These are phyloP conservation scores for Fusarium kyushuense DNA, from an alignment of 2,329 filamentous ascomycete species.

Conservation along the genomic window DNA sequence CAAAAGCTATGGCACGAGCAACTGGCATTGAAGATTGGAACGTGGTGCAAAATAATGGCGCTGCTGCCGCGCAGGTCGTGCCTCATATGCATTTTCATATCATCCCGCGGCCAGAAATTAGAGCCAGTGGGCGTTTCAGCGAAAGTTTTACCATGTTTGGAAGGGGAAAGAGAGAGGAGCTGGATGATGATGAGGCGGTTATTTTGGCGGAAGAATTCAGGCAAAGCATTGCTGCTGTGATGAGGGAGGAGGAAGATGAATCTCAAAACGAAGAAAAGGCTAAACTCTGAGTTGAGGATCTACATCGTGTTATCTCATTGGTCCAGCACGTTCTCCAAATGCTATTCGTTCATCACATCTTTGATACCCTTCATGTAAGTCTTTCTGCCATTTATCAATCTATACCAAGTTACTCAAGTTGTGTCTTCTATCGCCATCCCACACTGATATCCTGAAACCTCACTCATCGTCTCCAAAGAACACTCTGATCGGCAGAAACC, in stretches of 20 bases:
- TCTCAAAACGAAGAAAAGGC: constrained; percentile 44
- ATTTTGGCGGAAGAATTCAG: constrained; percentile 69
- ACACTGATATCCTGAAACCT: background rate
- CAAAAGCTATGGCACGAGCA: constrained; percentile 74
- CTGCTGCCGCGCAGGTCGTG: constrained; percentile 90
- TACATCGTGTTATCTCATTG: constrained; percentile 25
- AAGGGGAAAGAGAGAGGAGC: constrained; percentile 75
- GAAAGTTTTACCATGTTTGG: constrained; percentile 88
- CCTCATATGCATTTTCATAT: constrained; percentile 95
- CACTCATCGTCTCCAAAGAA: constrained; percentile 89
- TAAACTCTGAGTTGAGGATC: constrained; percentile 51
- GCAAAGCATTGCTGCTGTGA: constrained; percentile 60
- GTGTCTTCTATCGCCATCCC: background rate
- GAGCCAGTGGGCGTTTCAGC: constrained; percentile 64
- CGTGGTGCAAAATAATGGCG: constrained; percentile 95
- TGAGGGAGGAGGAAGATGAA: constrained; percentile 54
- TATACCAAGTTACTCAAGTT: background rate
- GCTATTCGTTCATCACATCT: constrained; percentile 1
- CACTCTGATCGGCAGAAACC: constrained; percentile 80
- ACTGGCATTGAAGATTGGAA: constrained; percentile 90
- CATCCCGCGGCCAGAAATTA: constrained; percentile 82
- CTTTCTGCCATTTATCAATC: background rate
- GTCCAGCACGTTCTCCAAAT: constrained; percentile 7
- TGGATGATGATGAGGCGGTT: constrained; percentile 80
- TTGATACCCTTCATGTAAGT: constrained; percentile 28